Conservation (phyloP, 495 filamentous ascomycete species). For the Aspergillus diversus region DNA sequence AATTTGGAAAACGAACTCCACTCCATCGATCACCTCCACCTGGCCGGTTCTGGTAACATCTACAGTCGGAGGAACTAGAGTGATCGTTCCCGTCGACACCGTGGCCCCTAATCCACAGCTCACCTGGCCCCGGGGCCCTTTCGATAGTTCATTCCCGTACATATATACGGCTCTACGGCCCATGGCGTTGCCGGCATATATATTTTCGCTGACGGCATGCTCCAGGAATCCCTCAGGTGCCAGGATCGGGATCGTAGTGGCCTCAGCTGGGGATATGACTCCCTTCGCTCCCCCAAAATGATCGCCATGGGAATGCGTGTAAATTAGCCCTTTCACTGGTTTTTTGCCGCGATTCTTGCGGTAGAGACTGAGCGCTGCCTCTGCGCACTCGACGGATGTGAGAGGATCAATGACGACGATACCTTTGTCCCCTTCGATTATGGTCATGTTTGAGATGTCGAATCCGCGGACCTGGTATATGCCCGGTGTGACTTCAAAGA, state of each 20-base stretch:
- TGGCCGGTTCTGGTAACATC: conserved; percentile 25
- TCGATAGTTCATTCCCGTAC: conserved; percentile 26
- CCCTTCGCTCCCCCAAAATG: conserved; percentile 31
- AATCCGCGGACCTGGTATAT: conserved; percentile 35
- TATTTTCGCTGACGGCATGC: conserved; percentile 27
- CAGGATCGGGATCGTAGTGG: conserved; percentile 23
- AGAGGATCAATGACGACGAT: conserved; percentile 33
- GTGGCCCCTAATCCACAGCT: conserved; percentile 27
- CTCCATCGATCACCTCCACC: conserved; percentile 22
- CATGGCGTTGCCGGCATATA: conserved; percentile 30
- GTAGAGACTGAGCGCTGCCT: conserved; percentile 26
- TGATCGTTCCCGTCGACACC: conserved; percentile 19
- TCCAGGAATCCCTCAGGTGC: conserved; percentile 34
- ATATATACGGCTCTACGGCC: conserved; percentile 28
- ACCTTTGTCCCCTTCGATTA: conserved; percentile 30
- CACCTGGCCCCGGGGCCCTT: conserved; percentile 24
- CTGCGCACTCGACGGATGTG: conserved; percentile 23
- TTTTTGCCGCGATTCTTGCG: conserved; percentile 20
- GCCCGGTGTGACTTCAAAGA: conserved; percentile 28
- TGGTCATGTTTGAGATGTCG: conserved; percentile 33
- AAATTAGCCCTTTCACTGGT: conserved; percentile 28
- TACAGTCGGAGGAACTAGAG: conserved; percentile 27
- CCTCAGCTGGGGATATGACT: conserved; percentile 15
- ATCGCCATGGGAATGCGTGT: conserved; percentile 35
- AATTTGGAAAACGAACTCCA: conserved; percentile 32